These are phyloP conservation scores for Diutina rugosa DNA, from an alignment of 1,139 yeast genomes.

Conservation along the genomic window DNA sequence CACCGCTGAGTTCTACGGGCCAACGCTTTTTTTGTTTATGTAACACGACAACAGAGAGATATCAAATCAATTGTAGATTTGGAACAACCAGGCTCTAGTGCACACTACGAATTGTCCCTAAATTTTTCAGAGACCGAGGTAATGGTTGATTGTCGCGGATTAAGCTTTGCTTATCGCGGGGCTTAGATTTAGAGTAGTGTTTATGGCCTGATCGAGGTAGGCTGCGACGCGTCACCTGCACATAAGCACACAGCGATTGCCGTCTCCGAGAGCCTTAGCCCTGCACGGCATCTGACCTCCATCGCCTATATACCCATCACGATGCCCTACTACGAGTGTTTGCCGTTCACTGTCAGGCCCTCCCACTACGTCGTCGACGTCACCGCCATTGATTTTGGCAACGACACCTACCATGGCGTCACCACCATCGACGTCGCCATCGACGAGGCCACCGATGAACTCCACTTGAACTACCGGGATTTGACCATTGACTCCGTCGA, in stretches of 20 bases:
- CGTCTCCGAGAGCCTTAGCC: not conserved
- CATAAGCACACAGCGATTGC: not conserved
- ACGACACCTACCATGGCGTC: constrained; percentile 26
- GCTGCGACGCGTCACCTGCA: not conserved
- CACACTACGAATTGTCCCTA: too few relatives aligned
- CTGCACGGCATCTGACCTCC: not conserved
- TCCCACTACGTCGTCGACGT: constrained; percentile 29
- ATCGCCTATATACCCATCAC: not conserved
- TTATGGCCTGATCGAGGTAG: too few relatives aligned
- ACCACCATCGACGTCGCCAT: constrained; percentile 27
- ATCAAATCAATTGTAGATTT: too few relatives aligned
- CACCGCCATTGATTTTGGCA: constrained; percentile 18
- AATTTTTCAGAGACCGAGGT: too few relatives aligned
- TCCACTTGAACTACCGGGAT: constrained; percentile 31
- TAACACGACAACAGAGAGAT: not conserved
- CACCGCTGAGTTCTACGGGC: constrained; percentile 1
- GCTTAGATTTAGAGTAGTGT: too few relatives aligned
- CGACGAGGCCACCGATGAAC: constrained; percentile 16
- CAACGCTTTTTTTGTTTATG: not conserved
- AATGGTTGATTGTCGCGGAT: too few relatives aligned
- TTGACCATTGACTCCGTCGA: constrained; percentile 8
- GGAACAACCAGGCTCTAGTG: too few relatives aligned
- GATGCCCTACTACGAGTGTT: constrained; percentile 4
- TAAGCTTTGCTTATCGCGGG: too few relatives aligned
- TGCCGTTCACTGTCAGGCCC: constrained; percentile 31